Evolutionary conservation across 805 yeast species (phyloP).

Genomic region (Kodamaea kaohsiungensis): DNA sequence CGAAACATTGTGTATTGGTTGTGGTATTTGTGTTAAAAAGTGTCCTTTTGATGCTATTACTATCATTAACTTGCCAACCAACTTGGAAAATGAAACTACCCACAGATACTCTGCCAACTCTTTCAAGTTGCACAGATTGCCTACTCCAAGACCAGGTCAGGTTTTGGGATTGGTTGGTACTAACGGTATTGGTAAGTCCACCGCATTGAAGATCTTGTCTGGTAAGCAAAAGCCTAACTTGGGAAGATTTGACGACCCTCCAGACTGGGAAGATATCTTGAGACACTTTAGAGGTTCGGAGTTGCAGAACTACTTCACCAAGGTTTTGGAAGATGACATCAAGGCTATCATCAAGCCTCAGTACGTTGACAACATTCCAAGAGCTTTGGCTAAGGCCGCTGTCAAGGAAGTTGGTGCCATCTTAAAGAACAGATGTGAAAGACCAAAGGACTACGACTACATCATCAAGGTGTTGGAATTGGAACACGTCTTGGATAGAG

Average conservation of each 20-base stretch:
- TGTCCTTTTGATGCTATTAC: conserved; percentile 98
- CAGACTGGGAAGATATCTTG: conserved; percentile 94
- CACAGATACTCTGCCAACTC: conserved; percentile 98
- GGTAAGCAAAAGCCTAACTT: conserved; percentile 97
- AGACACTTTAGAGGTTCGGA: conserved; percentile 95
- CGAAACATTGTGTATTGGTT: conserved; percentile 93
- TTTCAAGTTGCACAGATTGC: conserved; percentile 94
- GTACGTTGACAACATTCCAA: conserved; percentile 96
- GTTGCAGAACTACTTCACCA: conserved; percentile 93
- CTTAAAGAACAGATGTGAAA: conserved; percentile 73
- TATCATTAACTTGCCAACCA: conserved; percentile 95
- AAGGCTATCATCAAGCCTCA: conserved; percentile 99
- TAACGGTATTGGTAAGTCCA: conserved; percentile 98
- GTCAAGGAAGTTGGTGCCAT: conserved; percentile 83
- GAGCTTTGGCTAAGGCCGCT: conserved; percentile 88
- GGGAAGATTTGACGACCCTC: conserved; percentile 93
- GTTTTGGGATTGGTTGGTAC: conserved; percentile 97
- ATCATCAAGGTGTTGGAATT: conserved; percentile 75
- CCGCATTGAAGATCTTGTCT: conserved; percentile 93
- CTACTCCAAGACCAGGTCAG: conserved; percentile 99
- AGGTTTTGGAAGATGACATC: conserved; percentile 88
- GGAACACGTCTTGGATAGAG: conserved; percentile 77
- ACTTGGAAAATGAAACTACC: conserved; percentile 87
- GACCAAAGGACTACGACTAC: conserved; percentile 63
- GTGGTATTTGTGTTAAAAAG: conserved; percentile 99